Percentiles rank a stretch among this genome's conserved stretches.
Conservation (phyloP, 148 eudicot genomes). For the Fagopyrum esculentum region DNA sequence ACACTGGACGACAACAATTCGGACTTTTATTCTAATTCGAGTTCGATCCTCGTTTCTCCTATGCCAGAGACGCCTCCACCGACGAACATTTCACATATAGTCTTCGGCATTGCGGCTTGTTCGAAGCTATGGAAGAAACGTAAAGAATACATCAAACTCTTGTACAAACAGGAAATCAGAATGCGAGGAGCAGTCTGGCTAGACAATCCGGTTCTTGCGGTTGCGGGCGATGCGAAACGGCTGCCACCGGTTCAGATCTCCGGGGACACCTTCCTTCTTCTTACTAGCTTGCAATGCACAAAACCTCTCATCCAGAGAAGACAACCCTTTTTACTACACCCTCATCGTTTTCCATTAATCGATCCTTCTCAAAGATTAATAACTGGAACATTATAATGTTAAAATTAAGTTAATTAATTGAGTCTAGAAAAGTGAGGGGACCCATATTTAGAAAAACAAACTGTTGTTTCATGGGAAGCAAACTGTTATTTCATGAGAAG, state of each 20-base stretch:
- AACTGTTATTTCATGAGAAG: too few relatives aligned
- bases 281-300: too few relatives aligned
- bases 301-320: too few relatives aligned
- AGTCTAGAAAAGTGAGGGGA: too few relatives aligned
- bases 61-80: not conserved
- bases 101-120: constrained; percentile 85
- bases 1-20: not conserved
- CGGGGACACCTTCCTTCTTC: too few relatives aligned
- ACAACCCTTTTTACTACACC: too few relatives aligned
- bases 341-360: too few relatives aligned
- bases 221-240: not conserved
- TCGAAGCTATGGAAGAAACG: constrained; percentile 62
- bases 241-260: constrained; percentile 62
- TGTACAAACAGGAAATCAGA: constrained; percentile 41
- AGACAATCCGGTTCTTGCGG: constrained; percentile 32
- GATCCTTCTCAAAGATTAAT: too few relatives aligned
- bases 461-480: too few relatives aligned
- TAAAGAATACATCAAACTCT: constrained; percentile 73
- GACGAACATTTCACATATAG: constrained; percentile 56
- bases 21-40: not conserved
- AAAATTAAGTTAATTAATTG: too few relatives aligned
- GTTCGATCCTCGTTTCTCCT: not conserved
- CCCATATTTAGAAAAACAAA: too few relatives aligned
- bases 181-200: constrained; percentile 78
- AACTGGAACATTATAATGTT: too few relatives aligned